Evolutionary conservation across 2,329 filamentous ascomycete species (phyloP).

Genomic region (Epichloe glyceriae): DNA sequence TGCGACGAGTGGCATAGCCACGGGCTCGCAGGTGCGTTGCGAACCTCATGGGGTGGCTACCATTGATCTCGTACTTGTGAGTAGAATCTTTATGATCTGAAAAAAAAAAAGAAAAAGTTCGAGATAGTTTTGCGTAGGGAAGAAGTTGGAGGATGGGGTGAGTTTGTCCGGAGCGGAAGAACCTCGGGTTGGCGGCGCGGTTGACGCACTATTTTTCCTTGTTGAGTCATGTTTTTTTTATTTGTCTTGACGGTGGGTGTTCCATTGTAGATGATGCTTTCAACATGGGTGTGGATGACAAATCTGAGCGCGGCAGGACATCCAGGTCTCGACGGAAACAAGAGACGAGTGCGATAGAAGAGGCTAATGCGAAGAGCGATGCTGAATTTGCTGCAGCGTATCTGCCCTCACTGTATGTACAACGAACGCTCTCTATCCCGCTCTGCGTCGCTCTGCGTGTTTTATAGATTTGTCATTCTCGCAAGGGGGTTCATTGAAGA

Average conservation of each 20-base stretch:
- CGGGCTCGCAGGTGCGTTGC: slow-evolving; percentile 15
- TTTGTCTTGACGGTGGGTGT: background rate
- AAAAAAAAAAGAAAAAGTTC: too few relatives aligned
- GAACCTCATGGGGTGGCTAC: slow-evolving; percentile 9
- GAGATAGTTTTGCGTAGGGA: background rate
- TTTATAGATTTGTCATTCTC: background rate
- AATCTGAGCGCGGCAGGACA: background rate
- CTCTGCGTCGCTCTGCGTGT: background rate
- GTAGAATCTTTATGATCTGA: too few relatives aligned
- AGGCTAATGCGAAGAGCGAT: slow-evolving; percentile 1
- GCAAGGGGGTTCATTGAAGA: too few relatives aligned
- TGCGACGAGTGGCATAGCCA: slow-evolving; percentile 22
- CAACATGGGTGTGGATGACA: background rate
- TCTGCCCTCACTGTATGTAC: slow-evolving; percentile 21
- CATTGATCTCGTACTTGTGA: background rate
- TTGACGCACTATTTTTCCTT: background rate
- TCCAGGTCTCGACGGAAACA: background rate
- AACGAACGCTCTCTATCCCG: background rate
- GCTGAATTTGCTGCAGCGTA: background rate
- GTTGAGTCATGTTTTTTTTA: too few relatives aligned
- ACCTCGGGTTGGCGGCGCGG: slow-evolving; percentile 6
- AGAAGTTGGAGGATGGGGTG: background rate
- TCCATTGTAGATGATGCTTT: background rate
- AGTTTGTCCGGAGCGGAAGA: slow-evolving; percentile 7
- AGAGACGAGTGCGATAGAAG: background rate